These are phyloP conservation scores for Myriosclerotinia curreyana DNA, from an alignment of 2,329 filamentous ascomycete genomes.

Conservation along the genomic window DNA sequence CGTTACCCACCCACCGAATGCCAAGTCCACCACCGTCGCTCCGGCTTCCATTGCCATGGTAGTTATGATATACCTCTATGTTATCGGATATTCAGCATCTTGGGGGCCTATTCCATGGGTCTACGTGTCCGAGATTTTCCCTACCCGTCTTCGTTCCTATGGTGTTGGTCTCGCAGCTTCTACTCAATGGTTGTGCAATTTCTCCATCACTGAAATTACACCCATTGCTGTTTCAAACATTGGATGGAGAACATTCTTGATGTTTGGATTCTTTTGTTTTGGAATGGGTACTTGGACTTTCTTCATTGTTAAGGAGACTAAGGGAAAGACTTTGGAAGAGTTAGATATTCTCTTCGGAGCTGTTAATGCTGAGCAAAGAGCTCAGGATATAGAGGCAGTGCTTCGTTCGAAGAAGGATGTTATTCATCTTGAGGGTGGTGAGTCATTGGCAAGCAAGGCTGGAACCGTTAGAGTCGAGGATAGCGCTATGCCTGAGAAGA, in stretches of 20 bases:
- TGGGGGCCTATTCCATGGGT: slow-evolving; percentile 55
- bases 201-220: slow-evolving; percentile 48
- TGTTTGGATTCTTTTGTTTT: slow-evolving; percentile 48
- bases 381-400: slow-evolving; percentile 24
- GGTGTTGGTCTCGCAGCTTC: slow-evolving; percentile 63
- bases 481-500: slow-evolving; percentile 1
- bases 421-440: slow-evolving; percentile 8
- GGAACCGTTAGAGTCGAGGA: slow-evolving; percentile 4
- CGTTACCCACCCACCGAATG: slow-evolving; percentile 43
- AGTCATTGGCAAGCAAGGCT: slow-evolving; percentile 13
- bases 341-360: slow-evolving; percentile 39
- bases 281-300: slow-evolving; percentile 46
- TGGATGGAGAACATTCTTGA: slow-evolving; percentile 47
- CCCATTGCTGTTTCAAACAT: slow-evolving; percentile 50
- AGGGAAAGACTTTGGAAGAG: slow-evolving; percentile 64
- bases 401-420: slow-evolving; percentile 23
- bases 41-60: slow-evolving; percentile 40
- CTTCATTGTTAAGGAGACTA: slow-evolving; percentile 64
- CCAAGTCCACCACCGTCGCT: slow-evolving; percentile 41
- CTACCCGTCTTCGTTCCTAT: slow-evolving; percentile 48
- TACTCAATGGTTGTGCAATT: slow-evolving; percentile 69
- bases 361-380: slow-evolving; percentile 18
- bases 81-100: slow-evolving; percentile 47
- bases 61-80: slow-evolving; percentile 36
- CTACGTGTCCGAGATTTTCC: slow-evolving; percentile 52